Conservation (phyloP, 305 asterid species). For the Fraxinus latifolia region DNA sequence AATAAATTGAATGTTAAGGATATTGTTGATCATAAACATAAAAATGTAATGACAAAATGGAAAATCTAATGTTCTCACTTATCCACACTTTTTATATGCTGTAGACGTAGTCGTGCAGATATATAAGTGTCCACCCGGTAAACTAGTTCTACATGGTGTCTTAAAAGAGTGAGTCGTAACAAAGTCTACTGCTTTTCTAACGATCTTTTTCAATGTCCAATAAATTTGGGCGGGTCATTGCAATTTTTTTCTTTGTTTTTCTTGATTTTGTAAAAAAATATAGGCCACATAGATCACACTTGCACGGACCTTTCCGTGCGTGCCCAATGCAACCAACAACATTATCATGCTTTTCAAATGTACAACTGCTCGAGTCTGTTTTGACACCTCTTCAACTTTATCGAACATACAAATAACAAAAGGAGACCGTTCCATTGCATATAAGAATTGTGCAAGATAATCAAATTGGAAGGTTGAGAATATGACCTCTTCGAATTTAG, state of each 20-base stretch:
- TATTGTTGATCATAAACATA: not conserved
- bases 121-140: not conserved
- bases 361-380: not conserved
- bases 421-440: not conserved
- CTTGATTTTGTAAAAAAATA: not conserved
- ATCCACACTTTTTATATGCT: not conserved
- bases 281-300: not conserved
- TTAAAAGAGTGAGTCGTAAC: not conserved
- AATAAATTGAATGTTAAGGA: too few relatives aligned
- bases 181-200: not conserved
- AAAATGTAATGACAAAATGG: too few relatives aligned
- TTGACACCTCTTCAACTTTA: not conserved
- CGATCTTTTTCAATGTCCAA: not conserved
- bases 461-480: not conserved
- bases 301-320: not conserved
- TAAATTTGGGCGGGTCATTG: not conserved
- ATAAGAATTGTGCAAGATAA: not conserved
- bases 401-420: too few relatives aligned
- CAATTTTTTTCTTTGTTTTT: not conserved
- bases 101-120: not conserved
- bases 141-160: not conserved
- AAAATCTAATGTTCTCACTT: not conserved
- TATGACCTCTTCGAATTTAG: too few relatives aligned
- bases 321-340: not conserved
- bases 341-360: not conserved